Base-by-base conservation (phyloP, 495 filamentous ascomycete genomes). In the Apiosordaria backusii region DNA sequence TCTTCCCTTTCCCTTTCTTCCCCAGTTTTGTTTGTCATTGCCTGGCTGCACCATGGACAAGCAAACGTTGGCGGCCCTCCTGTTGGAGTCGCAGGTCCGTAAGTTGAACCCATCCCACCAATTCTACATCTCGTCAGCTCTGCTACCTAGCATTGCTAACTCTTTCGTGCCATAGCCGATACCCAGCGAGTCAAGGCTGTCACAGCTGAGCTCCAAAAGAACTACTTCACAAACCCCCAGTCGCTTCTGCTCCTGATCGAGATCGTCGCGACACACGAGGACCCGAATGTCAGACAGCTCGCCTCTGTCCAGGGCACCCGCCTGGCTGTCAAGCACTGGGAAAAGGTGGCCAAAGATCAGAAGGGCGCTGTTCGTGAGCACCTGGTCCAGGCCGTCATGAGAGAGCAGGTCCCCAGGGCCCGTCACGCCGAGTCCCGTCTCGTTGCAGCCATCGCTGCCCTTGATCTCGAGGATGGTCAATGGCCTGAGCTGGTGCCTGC, bases 291-390 rank as follows among this genome's bases (percentile, higher is more conserved):
- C 16, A 88, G 92, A 63, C 96, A 98, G 79, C 83, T 94, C 63
- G 92, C 96, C 35, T 91, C 95, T 57, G 91, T 98, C 59, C 92
- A 97, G 80, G 88, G 90, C 21, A 83, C 91, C 27, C 85, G 88
- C 64, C 82, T 96, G 27, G 90, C 97, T 21, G 78, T 84, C 67
- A 97, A 92, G 83, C 93, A 96, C 78, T 99, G 95, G 95, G 82
- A 81, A 55, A 87, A 92, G 75, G 77, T 81, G 40, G 29, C 75
- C 62, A 75, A 75, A 61, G 73, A 75, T 24, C 80, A 84, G 74
- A 97, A 96, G 82, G 82, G 85, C 50, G 83, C 89, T 62, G 88
- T 96, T 50, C 87, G 93, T 26, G 86, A 92, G 66, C 87, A 91
- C 74, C 84, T 99, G 18, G 86, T 98, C 19, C 85, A 93, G 71